These are phyloP conservation scores for Meyerozyma elateridarum DNA, from an alignment of 1,139 yeast species.

Conservation along the genomic window DNA sequence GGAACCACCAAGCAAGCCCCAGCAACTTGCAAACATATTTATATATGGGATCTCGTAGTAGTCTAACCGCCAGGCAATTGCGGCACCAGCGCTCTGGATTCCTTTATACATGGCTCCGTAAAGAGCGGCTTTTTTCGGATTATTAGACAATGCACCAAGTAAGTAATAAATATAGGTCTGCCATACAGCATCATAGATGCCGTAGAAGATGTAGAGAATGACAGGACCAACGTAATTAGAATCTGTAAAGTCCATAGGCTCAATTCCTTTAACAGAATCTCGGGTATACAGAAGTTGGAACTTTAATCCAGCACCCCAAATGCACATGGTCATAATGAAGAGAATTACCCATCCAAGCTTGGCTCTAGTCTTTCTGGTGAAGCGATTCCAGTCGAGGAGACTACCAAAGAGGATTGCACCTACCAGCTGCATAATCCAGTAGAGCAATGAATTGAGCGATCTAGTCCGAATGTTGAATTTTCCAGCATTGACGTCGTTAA, in stretches of 20 bases:
- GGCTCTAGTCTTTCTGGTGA: conserved; percentile 12
- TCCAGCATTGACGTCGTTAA: conserved; percentile 15
- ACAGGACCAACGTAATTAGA: conserved; percentile 14
- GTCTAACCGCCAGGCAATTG: conserved; percentile 15
- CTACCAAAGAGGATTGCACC: conserved; percentile 14
- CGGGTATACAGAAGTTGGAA: conserved; percentile 15
- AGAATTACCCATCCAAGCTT: conserved; percentile 11
- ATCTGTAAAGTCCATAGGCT: conserved; percentile 11
- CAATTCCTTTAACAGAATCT: not conserved
- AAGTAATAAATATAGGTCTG: conserved; percentile 16
- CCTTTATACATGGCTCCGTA: conserved; percentile 16
- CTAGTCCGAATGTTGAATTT: conserved; percentile 15
- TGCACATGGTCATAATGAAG: conserved; percentile 10
- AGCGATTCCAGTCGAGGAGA: conserved; percentile 11
- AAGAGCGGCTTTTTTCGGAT: conserved; percentile 16
- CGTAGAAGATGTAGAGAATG: conserved; percentile 16
- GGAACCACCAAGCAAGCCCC: conserved; percentile 14
- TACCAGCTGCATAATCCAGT: conserved; percentile 16
- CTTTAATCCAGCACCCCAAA: conserved; percentile 17
- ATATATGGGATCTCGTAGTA: conserved; percentile 12
- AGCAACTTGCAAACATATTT: conserved; percentile 13
- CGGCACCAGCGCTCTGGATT: conserved; percentile 15
- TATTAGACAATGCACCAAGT: conserved; percentile 16
- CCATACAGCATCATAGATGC: conserved; percentile 14
- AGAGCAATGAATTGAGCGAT: conserved; percentile 15